phyloP scores from a whole-genome alignment of 2,329 filamentous ascomycete genomes.

The Volutella citrinella region DNA sequence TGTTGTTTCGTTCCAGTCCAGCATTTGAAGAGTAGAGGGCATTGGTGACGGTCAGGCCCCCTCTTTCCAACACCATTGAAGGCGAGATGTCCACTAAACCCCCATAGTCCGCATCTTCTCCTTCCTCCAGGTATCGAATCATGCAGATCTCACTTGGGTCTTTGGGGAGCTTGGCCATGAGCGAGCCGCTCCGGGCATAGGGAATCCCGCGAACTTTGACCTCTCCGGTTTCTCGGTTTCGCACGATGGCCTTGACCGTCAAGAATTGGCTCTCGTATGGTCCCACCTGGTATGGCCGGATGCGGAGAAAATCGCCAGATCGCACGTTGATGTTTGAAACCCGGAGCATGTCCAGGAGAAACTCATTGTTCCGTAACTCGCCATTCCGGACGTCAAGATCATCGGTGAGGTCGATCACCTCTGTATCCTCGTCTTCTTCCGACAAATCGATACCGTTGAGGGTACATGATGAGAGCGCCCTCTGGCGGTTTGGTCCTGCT shows the following conservation, averaged over 20 bases:
- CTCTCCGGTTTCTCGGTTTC: slow-evolving; percentile 15
- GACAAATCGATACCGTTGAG: slow-evolving; percentile 10
- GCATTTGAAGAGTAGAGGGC: slow-evolving; percentile 40
- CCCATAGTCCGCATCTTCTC: slow-evolving; percentile 22
- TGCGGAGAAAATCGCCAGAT: slow-evolving; percentile 27
- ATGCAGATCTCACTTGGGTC: slow-evolving; percentile 43
- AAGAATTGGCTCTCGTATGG: slow-evolving; percentile 33
- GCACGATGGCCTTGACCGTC: slow-evolving; percentile 41
- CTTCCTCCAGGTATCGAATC: slow-evolving; percentile 37
- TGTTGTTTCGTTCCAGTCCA: slow-evolving; percentile 19
- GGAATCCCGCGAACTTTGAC: slow-evolving; percentile 37
- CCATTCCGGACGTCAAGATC: slow-evolving; percentile 14
- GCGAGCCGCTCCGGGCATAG: slow-evolving; percentile 32
- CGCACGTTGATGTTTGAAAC: slow-evolving; percentile 12
- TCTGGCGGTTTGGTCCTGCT: not conserved
- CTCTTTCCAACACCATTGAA: slow-evolving; percentile 33
- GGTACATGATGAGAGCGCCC: slow-evolving; percentile 22
- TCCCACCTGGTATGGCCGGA: slow-evolving; percentile 19
- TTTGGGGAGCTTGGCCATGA: slow-evolving; percentile 35
- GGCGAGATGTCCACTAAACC: slow-evolving; percentile 41
- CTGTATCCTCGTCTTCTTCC: slow-evolving; percentile 4
- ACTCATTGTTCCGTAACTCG: slow-evolving; percentile 19
- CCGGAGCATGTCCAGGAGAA: slow-evolving; percentile 15
- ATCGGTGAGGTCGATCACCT: slow-evolving; percentile 34
- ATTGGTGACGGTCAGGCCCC: slow-evolving; percentile 55